phyloP scores from a whole-genome alignment of 169 alveolate species.

The Eimeria necatrix region DNA sequence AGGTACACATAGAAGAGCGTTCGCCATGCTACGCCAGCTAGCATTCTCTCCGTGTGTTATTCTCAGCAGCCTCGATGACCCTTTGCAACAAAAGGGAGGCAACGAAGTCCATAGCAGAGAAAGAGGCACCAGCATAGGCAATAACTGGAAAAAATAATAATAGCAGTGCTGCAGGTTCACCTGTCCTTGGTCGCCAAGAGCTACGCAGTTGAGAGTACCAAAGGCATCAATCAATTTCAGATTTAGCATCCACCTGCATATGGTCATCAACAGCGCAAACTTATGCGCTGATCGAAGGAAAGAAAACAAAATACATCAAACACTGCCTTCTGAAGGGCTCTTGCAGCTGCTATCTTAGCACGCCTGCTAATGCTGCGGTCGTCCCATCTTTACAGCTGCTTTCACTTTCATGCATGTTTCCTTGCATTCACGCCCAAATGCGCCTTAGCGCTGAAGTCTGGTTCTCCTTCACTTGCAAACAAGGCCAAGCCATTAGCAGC shows the following conservation, averaged over 20 bases:
- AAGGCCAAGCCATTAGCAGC: too few relatives aligned
- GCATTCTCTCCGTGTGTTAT: too few relatives aligned
- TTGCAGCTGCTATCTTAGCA: too few relatives aligned
- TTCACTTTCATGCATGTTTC: too few relatives aligned
- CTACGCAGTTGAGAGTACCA: slow-evolving; percentile 56
- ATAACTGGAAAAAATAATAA: background rate
- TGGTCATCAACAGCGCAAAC: background rate
- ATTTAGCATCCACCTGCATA: slow-evolving; percentile 31
- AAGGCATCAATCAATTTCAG: slow-evolving; percentile 17
- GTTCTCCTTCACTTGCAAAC: too few relatives aligned
- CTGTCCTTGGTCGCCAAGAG: slow-evolving; percentile 48
- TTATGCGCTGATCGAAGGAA: background rate
- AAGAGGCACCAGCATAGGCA: background rate
- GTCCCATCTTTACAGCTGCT: too few relatives aligned
- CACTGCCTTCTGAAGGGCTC: too few relatives aligned
- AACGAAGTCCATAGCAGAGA: background rate
- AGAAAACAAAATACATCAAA: background rate
- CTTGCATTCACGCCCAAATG: too few relatives aligned
- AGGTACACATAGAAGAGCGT: too few relatives aligned
- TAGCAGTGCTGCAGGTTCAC: background rate
- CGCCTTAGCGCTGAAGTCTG: too few relatives aligned
- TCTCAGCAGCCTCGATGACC: background rate
- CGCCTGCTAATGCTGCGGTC: too few relatives aligned
- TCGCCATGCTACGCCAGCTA: too few relatives aligned
- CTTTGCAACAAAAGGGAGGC: background rate